These are phyloP conservation scores for Aureobasidium sp. DNA, from an alignment of 2,329 filamentous ascomycete species.

Conservation along the genomic window DNA sequence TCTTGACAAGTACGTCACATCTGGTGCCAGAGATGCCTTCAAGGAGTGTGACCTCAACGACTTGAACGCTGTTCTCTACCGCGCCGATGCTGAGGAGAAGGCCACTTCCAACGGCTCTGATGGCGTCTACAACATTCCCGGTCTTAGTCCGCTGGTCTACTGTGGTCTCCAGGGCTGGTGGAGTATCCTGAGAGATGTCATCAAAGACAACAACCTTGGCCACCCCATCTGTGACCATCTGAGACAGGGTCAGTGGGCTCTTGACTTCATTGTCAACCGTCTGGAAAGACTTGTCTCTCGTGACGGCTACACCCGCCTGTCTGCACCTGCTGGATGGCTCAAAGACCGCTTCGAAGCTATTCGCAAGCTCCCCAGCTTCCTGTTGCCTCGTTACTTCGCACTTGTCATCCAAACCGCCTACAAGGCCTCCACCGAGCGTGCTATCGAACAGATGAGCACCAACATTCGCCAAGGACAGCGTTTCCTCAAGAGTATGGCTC, in stretches of 20 bases:
- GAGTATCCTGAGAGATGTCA: conserved; percentile 78
- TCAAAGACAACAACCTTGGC: conserved; percentile 81
- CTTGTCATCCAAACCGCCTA: conserved; percentile 83
- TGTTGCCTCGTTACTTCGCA: conserved; percentile 88
- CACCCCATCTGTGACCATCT: conserved; percentile 92
- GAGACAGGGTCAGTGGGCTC: conserved; percentile 80
- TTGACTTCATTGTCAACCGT: conserved; percentile 78
- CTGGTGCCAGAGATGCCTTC: conserved; percentile 72
- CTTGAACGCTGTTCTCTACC: conserved; percentile 85
- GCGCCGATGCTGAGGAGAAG: conserved; percentile 80
- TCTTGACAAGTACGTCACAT: conserved; percentile 78
- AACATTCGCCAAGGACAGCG: conserved; percentile 74
- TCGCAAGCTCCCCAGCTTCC: conserved; percentile 74
- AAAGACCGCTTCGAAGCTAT: conserved; percentile 79
- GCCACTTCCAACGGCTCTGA: conserved; percentile 71
- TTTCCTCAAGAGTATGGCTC: conserved; percentile 79
- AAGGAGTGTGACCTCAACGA: conserved; percentile 66
- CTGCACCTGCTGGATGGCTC: conserved; percentile 66
- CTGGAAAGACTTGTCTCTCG: conserved; percentile 60
- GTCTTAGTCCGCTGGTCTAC: conserved; percentile 78
- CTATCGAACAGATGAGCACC: conserved; percentile 67
- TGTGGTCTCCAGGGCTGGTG: conserved; percentile 98
- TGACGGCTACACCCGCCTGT: conserved; percentile 53
- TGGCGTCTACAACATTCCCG: conserved; percentile 83
- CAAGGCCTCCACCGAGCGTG: conserved; percentile 69